Base-by-base conservation (phyloP, 176 grass and related monocot species). In the Chrysopogon serrulatus region DNA sequence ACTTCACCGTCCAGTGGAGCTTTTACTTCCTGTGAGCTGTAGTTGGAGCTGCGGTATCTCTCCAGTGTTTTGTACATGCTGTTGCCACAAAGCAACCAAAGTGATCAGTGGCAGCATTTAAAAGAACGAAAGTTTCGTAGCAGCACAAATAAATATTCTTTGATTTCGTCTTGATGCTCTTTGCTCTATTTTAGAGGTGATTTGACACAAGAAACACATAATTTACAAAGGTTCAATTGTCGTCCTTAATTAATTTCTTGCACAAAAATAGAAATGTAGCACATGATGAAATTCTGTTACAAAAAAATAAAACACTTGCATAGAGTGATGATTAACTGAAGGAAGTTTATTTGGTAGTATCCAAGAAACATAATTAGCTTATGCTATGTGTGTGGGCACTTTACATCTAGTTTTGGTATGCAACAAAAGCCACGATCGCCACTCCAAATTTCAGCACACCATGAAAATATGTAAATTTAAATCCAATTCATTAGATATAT, bases 31-130 rank as follows among this genome's bases (percentile, higher is more conserved):
- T 75, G 70, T 73, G 85, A 75, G 57, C 61, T 86, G 78, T 87
- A 89, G 67, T 76, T 92, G 45, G 90, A 87, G 43, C 47, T 92
- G 78, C 89, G 94, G 51, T 94, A 97, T 73, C 86, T 90, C 76
- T 94, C 92, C 8, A 97, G 77, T 70, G 92, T 94, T 77, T 85
- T 97, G 85, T 85, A 86, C 88, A 97, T 97, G 77, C 92, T 97
- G 76, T 57, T 49, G 48, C 14, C 35, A 78, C 49, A 87, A 36
- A 1, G 40, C 28, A 82, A 19, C 6, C 1, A 3, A 65, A 72
- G 16, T 61, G 54, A 53, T 72, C 60, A 70, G 18, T 65, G 18
- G 18, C 26, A 23, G 30, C 1, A 63, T 17, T 31, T 31, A 16
- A 6, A 32, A 62, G 16, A 64, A 16, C 10, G 42, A 59, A 4